Evolutionary conservation across 2,329 filamentous ascomycete genomes (phyloP).

Genomic region (Elsinoe australis): DNA sequence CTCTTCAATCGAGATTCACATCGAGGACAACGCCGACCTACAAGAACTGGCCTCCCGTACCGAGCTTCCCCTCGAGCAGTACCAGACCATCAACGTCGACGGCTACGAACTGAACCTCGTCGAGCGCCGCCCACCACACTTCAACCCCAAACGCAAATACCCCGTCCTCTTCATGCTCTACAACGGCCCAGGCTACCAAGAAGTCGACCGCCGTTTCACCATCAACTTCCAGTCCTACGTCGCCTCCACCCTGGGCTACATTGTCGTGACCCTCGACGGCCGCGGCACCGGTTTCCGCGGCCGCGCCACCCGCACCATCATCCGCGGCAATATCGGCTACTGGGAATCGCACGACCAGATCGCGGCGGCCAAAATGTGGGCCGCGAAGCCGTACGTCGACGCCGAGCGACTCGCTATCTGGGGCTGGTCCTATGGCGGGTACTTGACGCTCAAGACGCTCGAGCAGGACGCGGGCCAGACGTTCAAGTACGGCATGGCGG

Average conservation of each 20-base stretch:
- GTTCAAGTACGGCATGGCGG: constrained; percentile 95
- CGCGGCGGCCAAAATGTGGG: constrained; percentile 77
- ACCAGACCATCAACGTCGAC: constrained; percentile 77
- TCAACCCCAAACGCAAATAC: constrained; percentile 74
- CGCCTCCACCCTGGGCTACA: constrained; percentile 76
- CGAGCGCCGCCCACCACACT: constrained; percentile 84
- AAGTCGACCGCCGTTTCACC: constrained; percentile 68
- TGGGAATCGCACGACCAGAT: constrained; percentile 90
- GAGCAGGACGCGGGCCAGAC: constrained; percentile 83
- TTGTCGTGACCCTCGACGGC: constrained; percentile 90
- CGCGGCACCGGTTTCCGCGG: constrained; percentile 88
- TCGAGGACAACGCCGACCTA: constrained; percentile 72
- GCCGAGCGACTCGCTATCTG: constrained; percentile 78
- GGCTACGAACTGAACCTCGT: constrained; percentile 65
- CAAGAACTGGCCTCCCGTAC: constrained; percentile 62
- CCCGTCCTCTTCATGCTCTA: constrained; percentile 94
- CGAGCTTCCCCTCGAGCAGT: constrained; percentile 74
- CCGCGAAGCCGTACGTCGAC: constrained; percentile 74
- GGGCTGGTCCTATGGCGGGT: constrained; percentile 98
- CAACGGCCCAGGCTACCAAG: constrained; percentile 87
- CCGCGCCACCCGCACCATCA: constrained; percentile 69
- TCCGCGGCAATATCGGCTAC: constrained; percentile 75
- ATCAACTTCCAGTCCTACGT: constrained; percentile 90
- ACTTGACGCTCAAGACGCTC: constrained; percentile 88
- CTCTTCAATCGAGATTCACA: constrained; percentile 55